These are phyloP conservation scores for Chrysoporthe cubensis DNA, from an alignment of 2,329 filamentous ascomycete genomes.

Conservation along the genomic window DNA sequence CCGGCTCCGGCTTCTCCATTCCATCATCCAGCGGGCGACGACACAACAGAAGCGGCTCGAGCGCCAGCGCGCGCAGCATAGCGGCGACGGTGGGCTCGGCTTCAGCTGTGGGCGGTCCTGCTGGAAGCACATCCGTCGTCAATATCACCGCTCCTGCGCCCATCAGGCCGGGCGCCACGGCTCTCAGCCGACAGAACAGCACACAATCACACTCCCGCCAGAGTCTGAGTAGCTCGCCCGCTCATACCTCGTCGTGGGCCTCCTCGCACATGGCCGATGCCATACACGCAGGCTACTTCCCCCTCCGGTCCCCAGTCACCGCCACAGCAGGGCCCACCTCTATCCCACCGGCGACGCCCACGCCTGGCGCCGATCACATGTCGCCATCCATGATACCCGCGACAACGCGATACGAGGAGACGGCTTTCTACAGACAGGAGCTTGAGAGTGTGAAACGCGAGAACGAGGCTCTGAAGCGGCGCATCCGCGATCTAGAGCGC, in stretches of 20 bases:
- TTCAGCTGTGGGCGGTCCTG: constrained; percentile 36
- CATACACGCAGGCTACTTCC: constrained; percentile 39
- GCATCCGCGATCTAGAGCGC: constrained; percentile 65
- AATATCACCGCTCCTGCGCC: constrained; percentile 52
- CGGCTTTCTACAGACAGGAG: constrained; percentile 61
- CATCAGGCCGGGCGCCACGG: constrained; percentile 43
- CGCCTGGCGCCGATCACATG: constrained; percentile 42
- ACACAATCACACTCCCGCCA: constrained; percentile 51
- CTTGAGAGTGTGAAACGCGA: constrained; percentile 65
- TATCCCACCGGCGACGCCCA: constrained; percentile 47
- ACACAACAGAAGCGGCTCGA: constrained; percentile 63
- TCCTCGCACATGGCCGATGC: constrained; percentile 50
- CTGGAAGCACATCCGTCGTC: constrained; percentile 42
- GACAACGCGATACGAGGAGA: constrained; percentile 66
- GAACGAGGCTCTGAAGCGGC: constrained; percentile 64
- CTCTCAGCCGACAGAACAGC: constrained; percentile 60
- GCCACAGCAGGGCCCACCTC: constrained; percentile 38
- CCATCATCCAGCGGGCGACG: constrained; percentile 54
- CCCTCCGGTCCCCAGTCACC: constrained; percentile 32
- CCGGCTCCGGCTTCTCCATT: constrained; percentile 61
- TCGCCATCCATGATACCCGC: constrained; percentile 60
- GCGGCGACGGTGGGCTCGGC: constrained; percentile 47
- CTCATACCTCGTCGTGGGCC: constrained; percentile 49
- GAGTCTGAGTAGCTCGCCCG: constrained; percentile 55
- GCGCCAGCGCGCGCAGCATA: constrained; percentile 57